Evolutionary conservation across 768 basidiomycete genomes (phyloP), one percentile per base, ranked within the genome.

Genomic region (Chalciporus pseudorubinellus): DNA sequence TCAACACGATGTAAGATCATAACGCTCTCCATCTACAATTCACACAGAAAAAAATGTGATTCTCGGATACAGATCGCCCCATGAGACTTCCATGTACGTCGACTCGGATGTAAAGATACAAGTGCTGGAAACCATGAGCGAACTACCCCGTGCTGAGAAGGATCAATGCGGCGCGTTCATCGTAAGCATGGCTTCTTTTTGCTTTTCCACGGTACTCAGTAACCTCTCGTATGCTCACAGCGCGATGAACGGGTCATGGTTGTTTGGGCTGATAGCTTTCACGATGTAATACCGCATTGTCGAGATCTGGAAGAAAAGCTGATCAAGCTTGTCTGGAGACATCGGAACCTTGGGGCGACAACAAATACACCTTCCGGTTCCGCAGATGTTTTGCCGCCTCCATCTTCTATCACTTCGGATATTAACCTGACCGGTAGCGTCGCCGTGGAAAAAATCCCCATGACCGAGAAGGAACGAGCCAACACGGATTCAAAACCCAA

Each of bases 81-180:
- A 80, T 47, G 77, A 80, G 3, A 66, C 67, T 4, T 80, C 79
- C 31, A 80, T 89, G 59, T 84, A 83, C 58, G 77, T 95, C 56
- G 87, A 91, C 65, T 65, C 69, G 48, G 84, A 92, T 63, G 93
- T 90, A 2, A 85, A 90, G 19, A 92, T 95, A 46, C 92, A 95
- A 69, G 84, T 94, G 39, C 67, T 95, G 29, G 85, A 91, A 50
- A 79, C 78, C 16, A 80, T 94, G 62, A 58, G 63, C 42, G 79
- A 83, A 53, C 73, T 95, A 22, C 80, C 86, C 10, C 78, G 79
- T 40, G 90, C 92, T 3, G 89, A 94, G 67, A 93, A 92, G 70
- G 91, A 94, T 61, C 92, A 94, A 63, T 92, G 88, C 48, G 92
- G 83, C 14, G 92, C 92, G 16, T 94, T 95, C 68, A 79, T 92